phyloP scores from a whole-genome alignment of 495 filamentous ascomycete species.

The Hyaloscypha hepaticicola region DNA sequence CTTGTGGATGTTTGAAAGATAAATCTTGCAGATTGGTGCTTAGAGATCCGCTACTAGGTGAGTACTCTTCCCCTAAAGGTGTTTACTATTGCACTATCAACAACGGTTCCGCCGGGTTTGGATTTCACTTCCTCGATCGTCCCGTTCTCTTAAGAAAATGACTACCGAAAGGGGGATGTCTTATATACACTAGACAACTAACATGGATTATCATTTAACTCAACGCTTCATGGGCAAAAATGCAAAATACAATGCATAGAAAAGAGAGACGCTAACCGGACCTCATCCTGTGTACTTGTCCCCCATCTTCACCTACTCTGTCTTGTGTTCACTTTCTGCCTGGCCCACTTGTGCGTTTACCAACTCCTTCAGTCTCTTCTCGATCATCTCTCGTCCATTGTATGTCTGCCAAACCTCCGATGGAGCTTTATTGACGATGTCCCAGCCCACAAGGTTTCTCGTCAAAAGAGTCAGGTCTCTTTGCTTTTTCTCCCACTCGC shows the following conservation, averaged over 20 bases:
- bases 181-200: background rate
- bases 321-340: background rate
- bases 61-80: background rate
- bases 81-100: background rate
- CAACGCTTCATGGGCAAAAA: background rate
- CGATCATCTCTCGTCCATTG: constrained; percentile 67
- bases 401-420: constrained; percentile 78
- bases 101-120: background rate
- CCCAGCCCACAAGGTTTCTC: constrained; percentile 75
- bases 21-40: too few relatives aligned
- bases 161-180: background rate
- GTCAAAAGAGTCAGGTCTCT: constrained; percentile 79
- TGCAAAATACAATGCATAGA: constrained; percentile 2
- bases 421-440: constrained; percentile 80
- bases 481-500: constrained; percentile 77
- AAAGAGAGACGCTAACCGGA: background rate
- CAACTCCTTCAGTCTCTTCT: constrained; percentile 56
- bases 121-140: background rate
- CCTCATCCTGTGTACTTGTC: background rate
- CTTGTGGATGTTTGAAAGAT: background rate
- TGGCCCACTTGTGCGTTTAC: constrained; percentile 8
- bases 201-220: background rate
- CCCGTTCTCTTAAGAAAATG: background rate
- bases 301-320: background rate
- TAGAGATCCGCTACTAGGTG: too few relatives aligned